These are phyloP conservation scores for Lyophyllum atratum DNA, from an alignment of 768 basidiomycete genomes.

Conservation along the genomic window DNA sequence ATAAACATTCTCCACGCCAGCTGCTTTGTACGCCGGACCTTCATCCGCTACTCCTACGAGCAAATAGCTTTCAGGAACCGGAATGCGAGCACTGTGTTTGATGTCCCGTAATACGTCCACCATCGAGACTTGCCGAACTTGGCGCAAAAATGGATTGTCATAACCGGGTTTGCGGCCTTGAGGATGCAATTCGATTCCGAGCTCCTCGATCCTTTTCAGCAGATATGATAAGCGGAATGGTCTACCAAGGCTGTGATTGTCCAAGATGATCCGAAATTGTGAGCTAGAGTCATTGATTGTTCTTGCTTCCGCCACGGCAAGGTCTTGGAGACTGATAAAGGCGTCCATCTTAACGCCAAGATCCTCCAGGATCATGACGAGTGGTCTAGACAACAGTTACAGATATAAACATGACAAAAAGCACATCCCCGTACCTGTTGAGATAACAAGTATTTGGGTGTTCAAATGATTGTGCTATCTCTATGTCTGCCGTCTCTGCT, in stretches of 20 bases:
- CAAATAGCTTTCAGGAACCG: conserved; percentile 64
- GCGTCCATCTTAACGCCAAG: conserved; percentile 58
- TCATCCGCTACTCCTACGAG: conserved; percentile 86
- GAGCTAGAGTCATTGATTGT: conserved; percentile 60
- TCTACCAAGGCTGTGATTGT: conserved; percentile 44
- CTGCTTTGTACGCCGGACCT: conserved; percentile 60
- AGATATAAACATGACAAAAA: neutral
- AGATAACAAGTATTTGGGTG: conserved; percentile 64
- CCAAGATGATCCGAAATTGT: conserved; percentile 50
- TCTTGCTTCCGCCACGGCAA: conserved; percentile 54
- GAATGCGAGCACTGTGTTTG: conserved; percentile 76
- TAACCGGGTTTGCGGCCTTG: conserved; percentile 34
- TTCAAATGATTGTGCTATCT: conserved; percentile 69
- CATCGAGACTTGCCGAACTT: conserved; percentile 61
- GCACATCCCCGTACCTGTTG: conserved; percentile 54
- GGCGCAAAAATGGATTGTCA: conserved; percentile 58
- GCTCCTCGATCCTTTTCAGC: conserved; percentile 47
- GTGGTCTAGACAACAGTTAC: conserved; percentile 43
- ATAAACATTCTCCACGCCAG: conserved; percentile 56
- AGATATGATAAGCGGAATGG: conserved; percentile 52
- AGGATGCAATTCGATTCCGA: conserved; percentile 50
- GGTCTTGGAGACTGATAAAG: conserved; percentile 64
- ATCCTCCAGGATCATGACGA: conserved; percentile 81
- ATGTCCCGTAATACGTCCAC: conserved; percentile 69
- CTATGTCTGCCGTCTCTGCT: conserved; percentile 57